Percentiles rank a stretch among this genome's conserved stretches.
Conservation (phyloP, 257 asterid species). For the Solanum raphanifolium region DNA sequence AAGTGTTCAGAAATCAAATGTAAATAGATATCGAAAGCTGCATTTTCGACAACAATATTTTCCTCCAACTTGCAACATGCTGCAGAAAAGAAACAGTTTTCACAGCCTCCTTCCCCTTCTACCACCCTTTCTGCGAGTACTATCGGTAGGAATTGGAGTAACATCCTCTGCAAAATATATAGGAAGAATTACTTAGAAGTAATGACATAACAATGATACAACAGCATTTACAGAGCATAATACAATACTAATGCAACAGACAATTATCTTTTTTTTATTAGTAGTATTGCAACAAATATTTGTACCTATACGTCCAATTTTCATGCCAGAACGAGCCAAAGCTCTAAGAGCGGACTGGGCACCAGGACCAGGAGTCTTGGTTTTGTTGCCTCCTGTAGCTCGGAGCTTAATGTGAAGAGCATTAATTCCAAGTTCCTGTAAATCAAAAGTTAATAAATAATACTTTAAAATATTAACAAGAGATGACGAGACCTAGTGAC, state of each 20-base stretch:
- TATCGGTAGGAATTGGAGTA: slow-evolving; percentile 86
- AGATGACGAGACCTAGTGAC: background rate
- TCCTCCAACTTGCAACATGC: background rate
- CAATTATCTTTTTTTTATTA: background rate
- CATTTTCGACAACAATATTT: background rate
- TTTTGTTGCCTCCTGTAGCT: slow-evolving; percentile 92
- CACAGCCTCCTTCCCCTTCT: slow-evolving; percentile 88
- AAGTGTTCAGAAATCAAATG: background rate
- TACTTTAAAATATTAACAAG: background rate
- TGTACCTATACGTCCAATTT: slow-evolving; percentile 89
- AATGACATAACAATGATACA: background rate
- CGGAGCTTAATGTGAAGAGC: slow-evolving; percentile 90
- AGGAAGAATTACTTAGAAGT: background rate
- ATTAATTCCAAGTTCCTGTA: slow-evolving; percentile 70
- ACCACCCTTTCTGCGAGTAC: slow-evolving; percentile 91
- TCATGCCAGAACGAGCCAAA: slow-evolving; percentile 93
- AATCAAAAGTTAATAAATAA: background rate
- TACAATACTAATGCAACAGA: background rate
- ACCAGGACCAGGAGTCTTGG: slow-evolving; percentile 95
- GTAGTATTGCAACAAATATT: background rate
- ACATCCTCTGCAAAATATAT: slow-evolving; percentile 59
- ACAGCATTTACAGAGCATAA: background rate
- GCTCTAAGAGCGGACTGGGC: slow-evolving; percentile 93
- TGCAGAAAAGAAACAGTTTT: background rate
- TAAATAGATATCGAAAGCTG: background rate